Evolutionary conservation across 306 rosid genomes (phyloP).

Genomic region (Gastrolobium villosum): DNA sequence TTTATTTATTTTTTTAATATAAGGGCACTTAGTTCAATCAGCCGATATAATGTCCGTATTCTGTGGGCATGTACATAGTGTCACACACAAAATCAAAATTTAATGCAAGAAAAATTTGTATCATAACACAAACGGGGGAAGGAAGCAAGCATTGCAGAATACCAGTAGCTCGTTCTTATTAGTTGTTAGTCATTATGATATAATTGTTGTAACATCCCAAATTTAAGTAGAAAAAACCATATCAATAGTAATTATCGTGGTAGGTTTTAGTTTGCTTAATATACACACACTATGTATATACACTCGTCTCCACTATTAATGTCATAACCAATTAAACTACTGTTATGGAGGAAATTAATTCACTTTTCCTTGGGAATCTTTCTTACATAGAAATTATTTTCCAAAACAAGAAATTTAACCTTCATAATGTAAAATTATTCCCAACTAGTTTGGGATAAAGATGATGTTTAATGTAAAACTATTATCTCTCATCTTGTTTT

Average conservation of each 20-base stretch:
- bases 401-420: too few relatives aligned
- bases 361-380: background rate
- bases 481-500: too few relatives aligned
- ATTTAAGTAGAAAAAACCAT: too few relatives aligned
- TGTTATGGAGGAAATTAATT: background rate
- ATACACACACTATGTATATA: too few relatives aligned
- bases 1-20: too few relatives aligned
- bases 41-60: too few relatives aligned
- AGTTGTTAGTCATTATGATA: background rate
- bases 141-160: constrained; percentile 27
- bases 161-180: constrained; percentile 5
- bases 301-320: background rate
- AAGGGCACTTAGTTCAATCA: too few relatives aligned
- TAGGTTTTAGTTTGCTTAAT: too few relatives aligned
- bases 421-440: too few relatives aligned
- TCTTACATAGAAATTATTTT: background rate
- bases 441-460: too few relatives aligned
- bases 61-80: background rate
- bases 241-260: too few relatives aligned
- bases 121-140: background rate
- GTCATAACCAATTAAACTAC: constrained; percentile 12
- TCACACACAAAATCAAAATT: constrained; percentile 23
- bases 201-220: background rate
- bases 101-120: background rate
- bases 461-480: too few relatives aligned